Evolutionary conservation across 2,329 filamentous ascomycete genomes (phyloP).

Genomic region (Domatiomyces catenatus): DNA sequence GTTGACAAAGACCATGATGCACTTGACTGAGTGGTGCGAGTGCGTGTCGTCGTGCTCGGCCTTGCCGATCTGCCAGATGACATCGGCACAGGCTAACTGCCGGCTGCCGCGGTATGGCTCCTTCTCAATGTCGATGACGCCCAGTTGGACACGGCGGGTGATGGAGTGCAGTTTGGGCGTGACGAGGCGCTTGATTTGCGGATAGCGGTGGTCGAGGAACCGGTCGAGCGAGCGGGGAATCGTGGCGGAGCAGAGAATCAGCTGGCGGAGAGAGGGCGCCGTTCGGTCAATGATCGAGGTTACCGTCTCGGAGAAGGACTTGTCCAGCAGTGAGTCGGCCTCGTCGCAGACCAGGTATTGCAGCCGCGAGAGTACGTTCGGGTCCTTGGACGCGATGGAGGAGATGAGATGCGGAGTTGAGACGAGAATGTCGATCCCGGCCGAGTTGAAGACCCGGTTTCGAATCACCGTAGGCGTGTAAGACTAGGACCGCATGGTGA

Average conservation of each 20-base stretch:
- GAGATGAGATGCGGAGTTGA: constrained; percentile 78
- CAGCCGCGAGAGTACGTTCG: constrained; percentile 83
- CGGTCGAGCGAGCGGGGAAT: constrained; percentile 81
- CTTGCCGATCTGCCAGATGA: constrained; percentile 84
- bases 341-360: constrained; percentile 83
- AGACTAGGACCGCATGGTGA: too few relatives aligned
- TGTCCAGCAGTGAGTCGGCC: constrained; percentile 88
- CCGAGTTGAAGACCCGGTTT: constrained; percentile 62
- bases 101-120: constrained; percentile 93
- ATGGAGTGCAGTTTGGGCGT: constrained; percentile 95
- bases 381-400: constrained; percentile 76
- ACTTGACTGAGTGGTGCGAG: constrained; percentile 40
- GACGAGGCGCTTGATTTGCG: constrained; percentile 68
- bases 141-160: constrained; percentile 81
- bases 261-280: constrained; percentile 64
- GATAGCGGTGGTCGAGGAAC: constrained; percentile 67
- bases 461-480: constrained; percentile 67
- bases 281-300: constrained; percentile 67
- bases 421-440: constrained; percentile 71
- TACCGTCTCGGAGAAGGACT: constrained; percentile 75
- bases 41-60: constrained; percentile 50
- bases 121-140: constrained; percentile 78
- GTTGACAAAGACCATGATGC: constrained; percentile 91
- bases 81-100: constrained; percentile 80
- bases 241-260: constrained; percentile 89